Percentiles rank a stretch among this genome's conserved stretches.
These are phyloP conservation scores for Podaxis sp. DNA, from an alignment of 768 basidiomycete species.

Conservation along the genomic window DNA sequence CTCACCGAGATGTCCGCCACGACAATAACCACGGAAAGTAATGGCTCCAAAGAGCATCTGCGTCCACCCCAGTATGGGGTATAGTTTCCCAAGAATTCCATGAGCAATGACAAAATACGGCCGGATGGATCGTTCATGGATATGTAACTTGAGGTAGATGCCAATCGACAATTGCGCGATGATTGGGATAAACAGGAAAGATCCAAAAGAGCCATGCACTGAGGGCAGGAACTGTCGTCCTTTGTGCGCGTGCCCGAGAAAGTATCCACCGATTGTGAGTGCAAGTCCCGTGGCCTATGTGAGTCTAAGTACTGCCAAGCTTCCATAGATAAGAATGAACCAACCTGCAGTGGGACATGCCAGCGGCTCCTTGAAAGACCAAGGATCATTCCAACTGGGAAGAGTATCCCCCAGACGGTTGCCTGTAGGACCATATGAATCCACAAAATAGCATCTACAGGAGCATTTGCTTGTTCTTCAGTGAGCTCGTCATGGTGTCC, in stretches of 20 bases:
- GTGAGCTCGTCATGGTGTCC: slow-evolving; percentile 59
- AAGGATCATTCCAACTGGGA: slow-evolving; percentile 81
- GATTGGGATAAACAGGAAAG: slow-evolving; percentile 64
- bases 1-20: slow-evolving; percentile 62
- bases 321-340: slow-evolving; percentile 16
- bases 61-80: slow-evolving; percentile 83
- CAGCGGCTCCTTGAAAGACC: slow-evolving; percentile 78
- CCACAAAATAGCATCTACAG: slow-evolving; percentile 78
- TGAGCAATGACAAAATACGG: slow-evolving; percentile 71
- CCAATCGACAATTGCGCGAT: slow-evolving; percentile 67
- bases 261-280: slow-evolving; percentile 69
- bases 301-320: background rate
- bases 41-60: slow-evolving; percentile 89
- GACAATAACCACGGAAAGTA: slow-evolving; percentile 74
- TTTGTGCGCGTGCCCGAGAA: slow-evolving; percentile 84
- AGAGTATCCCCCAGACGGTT: slow-evolving; percentile 80
- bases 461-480: slow-evolving; percentile 61
- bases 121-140: slow-evolving; percentile 73
- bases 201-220: slow-evolving; percentile 69
- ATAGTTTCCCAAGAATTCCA: slow-evolving; percentile 78
- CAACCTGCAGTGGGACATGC: slow-evolving; percentile 87
- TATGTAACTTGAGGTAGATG: slow-evolving; percentile 89
- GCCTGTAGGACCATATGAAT: slow-evolving; percentile 82
- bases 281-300: slow-evolving; percentile 61
- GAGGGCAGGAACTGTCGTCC: slow-evolving; percentile 77